Conservation (phyloP, 1,284 basidiomycete genomes). For the Naganishia liquefaciens region DNA sequence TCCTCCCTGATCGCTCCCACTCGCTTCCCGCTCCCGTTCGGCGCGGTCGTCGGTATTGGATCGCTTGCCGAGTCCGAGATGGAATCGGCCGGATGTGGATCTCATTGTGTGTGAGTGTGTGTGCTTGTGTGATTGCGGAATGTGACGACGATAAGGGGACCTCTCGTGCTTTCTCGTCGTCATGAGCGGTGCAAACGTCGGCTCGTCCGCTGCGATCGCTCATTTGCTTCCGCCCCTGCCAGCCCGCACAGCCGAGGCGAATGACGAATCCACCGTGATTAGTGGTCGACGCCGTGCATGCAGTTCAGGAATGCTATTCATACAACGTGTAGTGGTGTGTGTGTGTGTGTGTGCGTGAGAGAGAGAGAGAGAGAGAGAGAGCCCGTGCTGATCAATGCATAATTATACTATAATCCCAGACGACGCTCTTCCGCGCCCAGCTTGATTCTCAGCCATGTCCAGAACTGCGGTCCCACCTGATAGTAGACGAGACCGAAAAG, state of each 20-base stretch:
- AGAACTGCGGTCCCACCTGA: conserved; percentile 41
- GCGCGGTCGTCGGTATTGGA: conserved; percentile 25
- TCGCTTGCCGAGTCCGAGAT: conserved; percentile 28
- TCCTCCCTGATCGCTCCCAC: conserved; percentile 3
- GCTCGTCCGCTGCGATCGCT: too few relatives aligned
- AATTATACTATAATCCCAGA: conserved; percentile 7
- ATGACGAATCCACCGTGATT: too few relatives aligned
- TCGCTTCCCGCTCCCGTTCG: conserved; percentile 11
- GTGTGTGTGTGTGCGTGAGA: too few relatives aligned
- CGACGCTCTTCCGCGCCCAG: conserved; percentile 37
- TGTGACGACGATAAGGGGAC: too few relatives aligned
- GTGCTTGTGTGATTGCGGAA: too few relatives aligned
- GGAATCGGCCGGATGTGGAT: conserved; percentile 33
- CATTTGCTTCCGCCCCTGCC: too few relatives aligned
- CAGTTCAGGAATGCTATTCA: background rate
- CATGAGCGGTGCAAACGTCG: too few relatives aligned
- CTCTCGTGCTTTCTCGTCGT: background rate
- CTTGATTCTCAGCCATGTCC: conserved; percentile 40
- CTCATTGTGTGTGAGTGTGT: conserved; percentile 25
- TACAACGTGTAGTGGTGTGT: background rate
- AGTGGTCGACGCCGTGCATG: background rate
- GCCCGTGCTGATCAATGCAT: background rate
- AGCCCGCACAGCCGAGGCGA: too few relatives aligned
- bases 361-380: background rate
- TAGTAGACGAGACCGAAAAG: conserved; percentile 52